phyloP scores from a whole-genome alignment of 441 rosid species.

The Hura crepitans region DNA sequence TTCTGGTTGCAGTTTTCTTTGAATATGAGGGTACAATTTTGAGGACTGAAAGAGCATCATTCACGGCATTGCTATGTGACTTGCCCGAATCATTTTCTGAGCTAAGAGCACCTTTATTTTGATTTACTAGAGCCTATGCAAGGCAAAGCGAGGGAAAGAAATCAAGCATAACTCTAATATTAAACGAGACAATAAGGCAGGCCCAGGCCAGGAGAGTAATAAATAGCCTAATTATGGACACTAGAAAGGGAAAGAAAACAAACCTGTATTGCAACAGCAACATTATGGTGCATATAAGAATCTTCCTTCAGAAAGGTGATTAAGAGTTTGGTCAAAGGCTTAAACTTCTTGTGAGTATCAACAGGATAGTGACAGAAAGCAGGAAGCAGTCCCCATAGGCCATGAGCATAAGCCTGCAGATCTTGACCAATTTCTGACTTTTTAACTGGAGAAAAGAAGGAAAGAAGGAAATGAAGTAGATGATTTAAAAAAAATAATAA shows the following conservation, averaged over 20 bases:
- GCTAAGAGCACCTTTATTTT: slow-evolving; percentile 49
- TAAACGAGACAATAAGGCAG: slow-evolving; percentile 6
- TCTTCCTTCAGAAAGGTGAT: slow-evolving; percentile 50
- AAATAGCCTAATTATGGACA: background rate
- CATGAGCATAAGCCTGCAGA: slow-evolving; percentile 62
- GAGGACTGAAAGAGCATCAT: slow-evolving; percentile 36
- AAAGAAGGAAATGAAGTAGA: slow-evolving; percentile 14
- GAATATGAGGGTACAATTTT: slow-evolving; percentile 42
- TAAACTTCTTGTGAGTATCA: slow-evolving; percentile 50
- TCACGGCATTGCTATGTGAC: slow-evolving; percentile 23
- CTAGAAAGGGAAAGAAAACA: slow-evolving; percentile 12
- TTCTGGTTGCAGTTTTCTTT: slow-evolving; percentile 61
- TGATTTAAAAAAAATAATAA: slow-evolving; percentile 2
- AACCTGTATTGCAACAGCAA: slow-evolving; percentile 75
- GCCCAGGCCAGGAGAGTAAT: slow-evolving; percentile 4
- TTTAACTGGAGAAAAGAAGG: slow-evolving; percentile 47
- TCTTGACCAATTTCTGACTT: slow-evolving; percentile 52
- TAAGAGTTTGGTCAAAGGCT: slow-evolving; percentile 58
- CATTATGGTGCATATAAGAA: slow-evolving; percentile 60
- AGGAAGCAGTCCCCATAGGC: slow-evolving; percentile 69
- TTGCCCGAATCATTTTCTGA: slow-evolving; percentile 31
- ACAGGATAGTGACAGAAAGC: slow-evolving; percentile 75
- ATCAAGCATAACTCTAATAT: slow-evolving; percentile 13
- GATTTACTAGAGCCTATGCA: slow-evolving; percentile 59
- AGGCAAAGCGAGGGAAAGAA: slow-evolving; percentile 9